Evolutionary conservation across 2,329 filamentous ascomycete species (phyloP).

Genomic region (Cladosporium sphaerospermum): DNA sequence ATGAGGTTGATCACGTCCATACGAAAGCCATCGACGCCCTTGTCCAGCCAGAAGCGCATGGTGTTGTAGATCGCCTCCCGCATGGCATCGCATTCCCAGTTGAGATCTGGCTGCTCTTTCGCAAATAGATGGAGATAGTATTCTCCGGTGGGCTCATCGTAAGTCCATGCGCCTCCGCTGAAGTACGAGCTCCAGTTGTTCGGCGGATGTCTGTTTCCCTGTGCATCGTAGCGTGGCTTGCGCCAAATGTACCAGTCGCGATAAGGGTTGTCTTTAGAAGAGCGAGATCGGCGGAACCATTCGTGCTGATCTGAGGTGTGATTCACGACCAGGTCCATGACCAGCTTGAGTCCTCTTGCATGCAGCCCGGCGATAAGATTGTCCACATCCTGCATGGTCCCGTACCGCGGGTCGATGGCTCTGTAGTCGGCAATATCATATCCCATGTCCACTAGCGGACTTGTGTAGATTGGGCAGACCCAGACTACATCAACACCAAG

Average conservation of each 20-base stretch:
- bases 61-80: conserved; percentile 63
- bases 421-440: conserved; percentile 64
- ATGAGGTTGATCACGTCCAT: conserved; percentile 26
- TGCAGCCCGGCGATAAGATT: conserved; percentile 53
- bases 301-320: conserved; percentile 63
- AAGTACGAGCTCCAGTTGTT: conserved; percentile 68
- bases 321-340: conserved; percentile 69
- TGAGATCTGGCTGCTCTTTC: conserved; percentile 71
- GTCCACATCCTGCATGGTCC: conserved; percentile 59
- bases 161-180: conserved; percentile 57
- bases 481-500: conserved; percentile 59
- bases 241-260: conserved; percentile 50
- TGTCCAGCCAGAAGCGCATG: conserved; percentile 62
- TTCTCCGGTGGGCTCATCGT: conserved; percentile 63
- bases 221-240: conserved; percentile 28
- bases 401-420: conserved; percentile 56
- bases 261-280: conserved; percentile 56
- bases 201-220: conserved; percentile 60
- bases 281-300: conserved; percentile 64
- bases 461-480: conserved; percentile 60
- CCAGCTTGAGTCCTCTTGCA: conserved; percentile 58
- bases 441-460: conserved; percentile 60
- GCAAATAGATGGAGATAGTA: conserved; percentile 76
- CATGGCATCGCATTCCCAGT: conserved; percentile 69
- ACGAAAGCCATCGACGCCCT: conserved; percentile 51